These are phyloP conservation scores for Telopea speciosissima DNA, from an alignment of 177 flowering plant species.

Conservation along the genomic window DNA sequence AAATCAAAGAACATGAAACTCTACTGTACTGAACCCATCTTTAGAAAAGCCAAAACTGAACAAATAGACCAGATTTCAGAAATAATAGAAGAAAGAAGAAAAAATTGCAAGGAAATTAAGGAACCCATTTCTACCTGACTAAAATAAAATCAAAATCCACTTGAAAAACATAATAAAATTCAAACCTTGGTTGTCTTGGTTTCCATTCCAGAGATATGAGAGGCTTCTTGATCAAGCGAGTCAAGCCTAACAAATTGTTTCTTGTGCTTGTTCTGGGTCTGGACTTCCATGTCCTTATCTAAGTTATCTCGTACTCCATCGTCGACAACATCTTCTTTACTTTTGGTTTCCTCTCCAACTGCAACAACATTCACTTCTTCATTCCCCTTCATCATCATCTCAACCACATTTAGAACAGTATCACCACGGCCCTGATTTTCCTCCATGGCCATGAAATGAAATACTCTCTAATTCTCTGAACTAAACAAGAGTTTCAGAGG, in stretches of 20 bases:
- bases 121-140: too few species aligned
- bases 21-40: too few species aligned
- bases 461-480: too few species aligned
- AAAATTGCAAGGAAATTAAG: neutral
- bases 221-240: slow-evolving; percentile 11
- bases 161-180: too few species aligned
- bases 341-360: too few species aligned
- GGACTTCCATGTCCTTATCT: neutral
- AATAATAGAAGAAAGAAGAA: neutral
- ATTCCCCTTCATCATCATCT: neutral
- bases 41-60: too few species aligned
- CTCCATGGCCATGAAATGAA: slow-evolving; percentile 1
- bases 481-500: too few species aligned
- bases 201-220: neutral
- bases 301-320: neutral
- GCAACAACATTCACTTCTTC: neutral
- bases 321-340: neutral
- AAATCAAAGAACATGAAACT: too few species aligned
- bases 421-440: neutral
- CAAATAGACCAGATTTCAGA: too few species aligned
- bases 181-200: slow-evolving; percentile 7
- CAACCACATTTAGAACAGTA: slow-evolving; percentile 3
- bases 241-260: slow-evolving; percentile 5
- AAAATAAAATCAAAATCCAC: too few species aligned
- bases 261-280: neutral